Evolutionary conservation across 305 asterid species (phyloP).

Genomic region (Euphrasia arctica): DNA sequence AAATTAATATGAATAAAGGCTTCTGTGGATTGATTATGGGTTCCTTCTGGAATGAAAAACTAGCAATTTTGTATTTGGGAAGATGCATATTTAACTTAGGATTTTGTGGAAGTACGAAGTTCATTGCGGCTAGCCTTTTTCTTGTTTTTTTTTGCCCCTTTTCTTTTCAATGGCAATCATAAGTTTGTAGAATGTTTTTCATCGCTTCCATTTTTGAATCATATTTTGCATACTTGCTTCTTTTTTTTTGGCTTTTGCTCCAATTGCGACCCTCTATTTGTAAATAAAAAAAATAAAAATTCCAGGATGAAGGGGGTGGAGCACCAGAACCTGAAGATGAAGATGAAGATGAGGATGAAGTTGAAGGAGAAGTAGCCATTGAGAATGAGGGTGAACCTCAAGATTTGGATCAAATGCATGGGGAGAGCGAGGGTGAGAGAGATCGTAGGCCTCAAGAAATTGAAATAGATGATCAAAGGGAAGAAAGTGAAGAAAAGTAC

Average conservation of each 20-base stretch:
- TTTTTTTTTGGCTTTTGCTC: slow-evolving; percentile 13
- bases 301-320: slow-evolving; percentile 61
- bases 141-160: neutral
- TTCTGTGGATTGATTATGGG: no score
- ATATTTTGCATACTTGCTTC: neutral
- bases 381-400: slow-evolving; percentile 70
- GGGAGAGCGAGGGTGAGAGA: slow-evolving; percentile 77
- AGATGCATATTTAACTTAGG: no score
- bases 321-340: slow-evolving; percentile 50
- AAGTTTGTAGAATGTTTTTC: neutral
- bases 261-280: slow-evolving; percentile 5
- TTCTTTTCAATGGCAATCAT: neutral
- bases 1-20: no score
- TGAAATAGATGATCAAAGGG: slow-evolving; percentile 69
- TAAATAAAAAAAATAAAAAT: neutral
- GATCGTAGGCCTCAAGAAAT: slow-evolving; percentile 73
- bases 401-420: slow-evolving; percentile 47
- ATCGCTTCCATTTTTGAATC: neutral
- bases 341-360: slow-evolving; percentile 24
- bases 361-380: slow-evolving; percentile 57
- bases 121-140: no score
- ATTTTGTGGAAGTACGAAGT: no score
- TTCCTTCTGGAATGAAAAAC: no score
- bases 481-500: slow-evolving; percentile 67
- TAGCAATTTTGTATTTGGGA: no score